Base-by-base conservation (phyloP, 1,139 yeast species). In the Chernovozyma sophiae-reginae region DNA sequence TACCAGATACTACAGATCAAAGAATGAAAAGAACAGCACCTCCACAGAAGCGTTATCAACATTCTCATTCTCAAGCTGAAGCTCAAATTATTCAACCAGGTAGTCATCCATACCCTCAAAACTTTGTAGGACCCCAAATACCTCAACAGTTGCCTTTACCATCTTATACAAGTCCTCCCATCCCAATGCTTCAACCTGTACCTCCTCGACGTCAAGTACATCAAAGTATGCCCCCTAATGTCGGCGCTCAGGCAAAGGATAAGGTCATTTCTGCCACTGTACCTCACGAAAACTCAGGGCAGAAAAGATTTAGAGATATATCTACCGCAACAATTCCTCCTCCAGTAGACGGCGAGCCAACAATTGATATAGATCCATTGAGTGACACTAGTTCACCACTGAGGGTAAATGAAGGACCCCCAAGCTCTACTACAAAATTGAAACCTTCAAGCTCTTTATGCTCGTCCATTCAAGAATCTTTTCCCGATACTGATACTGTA, bases 61-160 rank as follows among this genome's bases (percentile, higher is more conserved):
- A 6, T 20, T 20, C 23, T 20, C 8, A 6, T 6, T 6, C 23
- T 7, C 8, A 7, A 20, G 6, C 23, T 7, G 23, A 7, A 20
- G 6, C 23, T 7, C 6, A 20, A 20, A 20, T 20, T 20, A 20
- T 20, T 20, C 8, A 6, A 20, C 8, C 23, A 10, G 36, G 25
- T 35, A 36, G 30, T 14, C 43, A 35, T 39, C 34, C 27, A 22
- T 40, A 33, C 36, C 55, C 19, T 22, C 36, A 15, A 29, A 10
- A 26, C 18, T 14, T 4, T 16, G 15, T 20, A 25, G 29, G 12
- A 11, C n/a, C 23, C 11, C 25, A 2, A 26, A 26, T 26, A 6
- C 29, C 17, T 23, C 26, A 31, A n/a, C 27, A 16, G 4, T 18
- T 19, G 12, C 34, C 33, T 15, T 24, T 17, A 6, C 37, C 18